These are phyloP conservation scores for Linanthus parryae DNA, from an alignment of 148 eudicot genomes.

Conservation along the genomic window DNA sequence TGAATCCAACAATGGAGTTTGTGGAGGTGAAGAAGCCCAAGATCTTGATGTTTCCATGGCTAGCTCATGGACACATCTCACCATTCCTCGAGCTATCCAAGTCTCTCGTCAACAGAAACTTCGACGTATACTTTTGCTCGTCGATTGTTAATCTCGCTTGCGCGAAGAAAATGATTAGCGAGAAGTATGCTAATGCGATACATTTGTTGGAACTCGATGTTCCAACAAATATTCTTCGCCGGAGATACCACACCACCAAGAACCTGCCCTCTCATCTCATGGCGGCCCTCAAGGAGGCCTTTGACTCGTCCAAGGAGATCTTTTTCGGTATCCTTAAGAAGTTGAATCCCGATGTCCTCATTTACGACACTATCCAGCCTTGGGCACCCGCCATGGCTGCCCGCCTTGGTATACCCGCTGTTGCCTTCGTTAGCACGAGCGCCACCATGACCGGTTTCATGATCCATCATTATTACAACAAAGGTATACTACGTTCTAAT, in stretches of 20 bases:
- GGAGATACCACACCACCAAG: conserved; percentile 12
- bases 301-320: not conserved
- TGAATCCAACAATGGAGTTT: no score
- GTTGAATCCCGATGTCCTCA: conserved; percentile 9
- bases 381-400: conserved; percentile 13
- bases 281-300: conserved; percentile 10
- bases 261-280: conserved; percentile 16
- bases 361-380: conserved; percentile 14
- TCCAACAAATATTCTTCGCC: not conserved
- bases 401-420: conserved; percentile 4
- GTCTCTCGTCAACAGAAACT: not conserved
- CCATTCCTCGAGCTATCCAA: conserved; percentile 10
- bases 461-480: conserved; percentile 7
- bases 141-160: not conserved
- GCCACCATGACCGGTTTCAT: conserved; percentile 13
- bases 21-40: no score
- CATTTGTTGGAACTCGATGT: conserved; percentile 7
- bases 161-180: not conserved
- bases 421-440: conserved; percentile 8
- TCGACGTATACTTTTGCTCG: conserved; percentile 5
- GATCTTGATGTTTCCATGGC: conserved; percentile 6
- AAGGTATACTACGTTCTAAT: no score
- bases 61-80: conserved; percentile 8
- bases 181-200: not conserved
- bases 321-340: conserved; percentile 1